These are phyloP conservation scores for Fragaria ananassa DNA, from an alignment of 306 rosid species.

Conservation along the genomic window DNA sequence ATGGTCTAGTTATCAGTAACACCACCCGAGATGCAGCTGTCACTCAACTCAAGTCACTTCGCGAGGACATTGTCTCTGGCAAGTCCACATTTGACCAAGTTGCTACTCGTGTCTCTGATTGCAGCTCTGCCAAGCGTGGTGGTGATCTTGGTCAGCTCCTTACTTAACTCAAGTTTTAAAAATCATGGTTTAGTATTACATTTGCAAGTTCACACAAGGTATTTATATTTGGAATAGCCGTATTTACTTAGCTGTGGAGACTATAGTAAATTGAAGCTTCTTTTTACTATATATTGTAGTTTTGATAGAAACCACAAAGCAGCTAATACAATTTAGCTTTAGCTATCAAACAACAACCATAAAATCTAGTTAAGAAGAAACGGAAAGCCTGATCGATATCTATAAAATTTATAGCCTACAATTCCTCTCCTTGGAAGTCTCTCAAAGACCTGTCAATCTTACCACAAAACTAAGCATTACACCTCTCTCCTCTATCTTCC, in stretches of 20 bases:
- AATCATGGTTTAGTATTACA: neutral
- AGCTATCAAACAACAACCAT: neutral
- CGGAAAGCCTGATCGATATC: no score
- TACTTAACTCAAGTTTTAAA: neutral
- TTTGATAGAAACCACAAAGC: neutral
- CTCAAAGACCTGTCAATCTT: neutral
- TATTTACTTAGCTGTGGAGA: neutral
- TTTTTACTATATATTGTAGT: neutral
- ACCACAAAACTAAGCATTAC: neutral
- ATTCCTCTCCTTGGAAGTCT: neutral
- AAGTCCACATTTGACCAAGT: conserved; percentile 66
- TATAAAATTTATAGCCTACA: neutral
- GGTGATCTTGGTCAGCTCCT: conserved; percentile 78
- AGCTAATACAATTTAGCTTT: neutral
- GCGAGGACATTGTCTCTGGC: conserved; percentile 74
- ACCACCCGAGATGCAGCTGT: conserved; percentile 74
- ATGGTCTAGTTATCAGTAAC: conserved; percentile 63
- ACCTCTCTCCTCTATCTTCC: neutral
- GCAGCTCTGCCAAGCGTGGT: conserved; percentile 95
- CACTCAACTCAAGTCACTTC: conserved; percentile 58
- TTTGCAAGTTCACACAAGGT: neutral
- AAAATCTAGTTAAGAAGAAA: neutral
- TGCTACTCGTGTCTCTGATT: conserved; percentile 82
- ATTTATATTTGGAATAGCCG: neutral
- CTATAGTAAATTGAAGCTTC: neutral